Evolutionary conservation across 305 asterid genomes (phyloP).

Genomic region (Solanum chacoense): DNA sequence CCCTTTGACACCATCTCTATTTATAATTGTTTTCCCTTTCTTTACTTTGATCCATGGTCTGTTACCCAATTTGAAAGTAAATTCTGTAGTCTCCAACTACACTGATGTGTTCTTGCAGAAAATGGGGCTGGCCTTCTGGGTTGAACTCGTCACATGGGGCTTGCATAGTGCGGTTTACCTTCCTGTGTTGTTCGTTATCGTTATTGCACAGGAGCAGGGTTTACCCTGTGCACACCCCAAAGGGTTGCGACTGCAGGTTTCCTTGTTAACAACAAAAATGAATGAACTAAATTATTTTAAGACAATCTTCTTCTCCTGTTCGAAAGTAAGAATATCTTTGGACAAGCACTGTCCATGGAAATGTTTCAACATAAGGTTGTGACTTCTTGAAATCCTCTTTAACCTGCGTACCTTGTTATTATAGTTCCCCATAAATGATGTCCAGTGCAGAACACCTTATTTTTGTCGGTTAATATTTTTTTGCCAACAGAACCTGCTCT

Average conservation of each 20-base stretch:
- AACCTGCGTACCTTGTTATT: neutral
- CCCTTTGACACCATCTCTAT: neutral
- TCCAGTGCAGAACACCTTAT: neutral
- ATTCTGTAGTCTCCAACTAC: neutral
- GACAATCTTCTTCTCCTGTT: neutral
- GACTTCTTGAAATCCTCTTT: neutral
- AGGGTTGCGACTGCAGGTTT: neutral
- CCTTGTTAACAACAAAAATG: neutral
- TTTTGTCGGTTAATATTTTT: neutral
- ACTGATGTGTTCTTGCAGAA: neutral
- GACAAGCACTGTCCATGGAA: neutral
- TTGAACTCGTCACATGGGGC: neutral
- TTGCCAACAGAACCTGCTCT: slow-evolving; percentile 69
- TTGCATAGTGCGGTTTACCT: neutral
- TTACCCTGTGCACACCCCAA: neutral
- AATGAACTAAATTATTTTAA: neutral
- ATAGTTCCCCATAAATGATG: neutral
- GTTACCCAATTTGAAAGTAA: neutral
- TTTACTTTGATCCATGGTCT: neutral
- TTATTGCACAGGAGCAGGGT: neutral
- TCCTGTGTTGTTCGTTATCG: neutral
- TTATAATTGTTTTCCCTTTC: neutral
- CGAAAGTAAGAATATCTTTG: neutral
- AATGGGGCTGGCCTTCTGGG: neutral
- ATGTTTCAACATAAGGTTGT: neutral